A percentile compares a stretch with the other conserved stretches of the same genome.
Evolutionary conservation across 1,284 basidiomycete species (phyloP).

Genomic region (Cryptococcus depauperatus): DNA sequence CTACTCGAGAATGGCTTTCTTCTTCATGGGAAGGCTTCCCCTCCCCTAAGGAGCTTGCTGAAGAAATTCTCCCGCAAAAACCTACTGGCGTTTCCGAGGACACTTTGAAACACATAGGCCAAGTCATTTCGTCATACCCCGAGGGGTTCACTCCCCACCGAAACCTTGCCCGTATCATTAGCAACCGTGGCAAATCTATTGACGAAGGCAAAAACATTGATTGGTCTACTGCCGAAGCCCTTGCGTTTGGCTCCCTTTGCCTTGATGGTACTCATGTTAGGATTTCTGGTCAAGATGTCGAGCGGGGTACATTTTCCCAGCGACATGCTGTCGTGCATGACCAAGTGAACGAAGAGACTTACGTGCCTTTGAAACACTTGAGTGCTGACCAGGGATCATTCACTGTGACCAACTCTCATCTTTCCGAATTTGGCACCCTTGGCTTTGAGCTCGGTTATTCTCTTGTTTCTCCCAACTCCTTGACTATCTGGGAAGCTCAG

Average conservation of each 20-base stretch:
- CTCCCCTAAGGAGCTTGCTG: slow-evolving; percentile 88
- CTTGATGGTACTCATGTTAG: slow-evolving; percentile 92
- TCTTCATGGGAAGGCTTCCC: slow-evolving; percentile 99
- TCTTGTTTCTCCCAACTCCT: slow-evolving; percentile 83
- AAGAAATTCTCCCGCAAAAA: slow-evolving; percentile 80
- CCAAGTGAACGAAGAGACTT: slow-evolving; percentile 84
- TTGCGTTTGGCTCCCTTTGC: slow-evolving; percentile 89
- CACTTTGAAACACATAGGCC: slow-evolving; percentile 76
- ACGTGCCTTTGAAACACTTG: slow-evolving; percentile 82
- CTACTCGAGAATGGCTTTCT: slow-evolving; percentile 92
- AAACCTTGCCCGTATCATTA: slow-evolving; percentile 89
- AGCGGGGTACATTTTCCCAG: slow-evolving; percentile 99
- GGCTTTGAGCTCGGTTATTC: slow-evolving; percentile 99
- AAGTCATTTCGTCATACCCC: slow-evolving; percentile 77
- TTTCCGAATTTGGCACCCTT: slow-evolving; percentile 91
- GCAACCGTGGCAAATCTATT: slow-evolving; percentile 77
- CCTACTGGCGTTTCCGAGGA: slow-evolving; percentile 73
- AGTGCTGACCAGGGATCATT: slow-evolving; percentile 81
- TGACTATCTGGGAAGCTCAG: slow-evolving; percentile 98
- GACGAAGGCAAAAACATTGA: slow-evolving; percentile 89
- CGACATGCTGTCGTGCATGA: slow-evolving; percentile 96
- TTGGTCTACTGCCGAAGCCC: slow-evolving; percentile 98
- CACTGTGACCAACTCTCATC: slow-evolving; percentile 91
- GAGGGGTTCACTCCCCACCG: slow-evolving; percentile 79
- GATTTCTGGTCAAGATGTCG: slow-evolving; percentile 96